A percentile compares a stretch with the other conserved stretches of the same genome.
Evolutionary conservation across 139 green algal genomes (phyloP).

Genomic region (Chlamydomonas sphaeroides): DNA sequence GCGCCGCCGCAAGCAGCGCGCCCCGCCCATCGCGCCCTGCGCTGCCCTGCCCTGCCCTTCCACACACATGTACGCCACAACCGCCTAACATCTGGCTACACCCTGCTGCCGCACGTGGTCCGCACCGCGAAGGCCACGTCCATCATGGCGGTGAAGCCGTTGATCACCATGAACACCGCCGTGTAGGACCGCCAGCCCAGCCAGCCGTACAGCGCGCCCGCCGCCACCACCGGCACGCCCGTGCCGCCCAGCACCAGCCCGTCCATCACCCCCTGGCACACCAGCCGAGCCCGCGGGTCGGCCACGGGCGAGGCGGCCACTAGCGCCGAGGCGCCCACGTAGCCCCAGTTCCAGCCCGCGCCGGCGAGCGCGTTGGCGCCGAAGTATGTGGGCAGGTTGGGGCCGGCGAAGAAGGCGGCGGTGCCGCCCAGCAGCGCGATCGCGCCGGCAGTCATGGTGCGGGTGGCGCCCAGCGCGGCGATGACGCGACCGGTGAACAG

Average conservation of each 20-base stretch:
- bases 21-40: too few relatives aligned
- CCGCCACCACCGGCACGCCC: not conserved
- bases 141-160: not conserved
- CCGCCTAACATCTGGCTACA: too few relatives aligned
- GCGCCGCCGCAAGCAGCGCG: too few relatives aligned
- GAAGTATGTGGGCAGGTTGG: not conserved
- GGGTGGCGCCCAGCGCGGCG: not conserved
- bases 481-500: slow-evolving; percentile 6
- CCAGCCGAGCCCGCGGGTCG: too few relatives aligned
- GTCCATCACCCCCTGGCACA: slow-evolving; percentile 4
- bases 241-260: not conserved
- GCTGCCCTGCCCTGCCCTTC: too few relatives aligned
- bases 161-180: not conserved
- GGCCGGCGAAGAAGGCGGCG: slow-evolving; percentile 9
- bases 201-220: slow-evolving; percentile 12
- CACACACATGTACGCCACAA: too few relatives aligned
- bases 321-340: slow-evolving; percentile 18
- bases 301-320: not conserved
- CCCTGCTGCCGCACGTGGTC: too few relatives aligned
- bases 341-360: slow-evolving; percentile 22
- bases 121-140: too few relatives aligned
- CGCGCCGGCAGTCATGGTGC: not conserved
- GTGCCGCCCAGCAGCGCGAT: slow-evolving; percentile 10
- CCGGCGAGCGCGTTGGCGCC: not conserved
- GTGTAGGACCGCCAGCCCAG: not conserved